Percentiles rank a stretch among this genome's conserved stretches.
phyloP scores from a whole-genome alignment of 2,329 filamentous ascomycete genomes.

The Juglanconis juglandina region DNA sequence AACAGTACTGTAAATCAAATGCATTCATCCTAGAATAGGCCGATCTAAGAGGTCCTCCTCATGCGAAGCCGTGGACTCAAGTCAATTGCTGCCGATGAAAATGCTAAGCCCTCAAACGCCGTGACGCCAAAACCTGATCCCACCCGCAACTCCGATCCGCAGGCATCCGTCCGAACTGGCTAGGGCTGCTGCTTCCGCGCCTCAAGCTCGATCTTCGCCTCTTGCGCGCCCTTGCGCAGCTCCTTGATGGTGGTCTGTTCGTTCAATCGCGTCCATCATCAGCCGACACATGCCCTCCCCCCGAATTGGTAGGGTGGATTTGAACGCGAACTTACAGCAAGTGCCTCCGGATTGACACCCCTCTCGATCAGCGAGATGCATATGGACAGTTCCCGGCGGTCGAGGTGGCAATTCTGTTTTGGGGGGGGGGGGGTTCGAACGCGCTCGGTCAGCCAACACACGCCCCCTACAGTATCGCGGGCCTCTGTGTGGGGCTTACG shows the following conservation, averaged over 20 bases:
- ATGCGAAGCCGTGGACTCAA: too few species aligned
- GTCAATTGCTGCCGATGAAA: too few species aligned
- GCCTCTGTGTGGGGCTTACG: constrained; percentile 47
- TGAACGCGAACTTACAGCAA: constrained; percentile 66
- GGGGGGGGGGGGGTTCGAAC: not conserved
- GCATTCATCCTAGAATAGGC: not conserved
- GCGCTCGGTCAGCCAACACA: not conserved
- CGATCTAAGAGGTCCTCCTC: not conserved
- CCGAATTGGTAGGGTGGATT: not conserved
- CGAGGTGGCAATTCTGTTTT: constrained; percentile 82
- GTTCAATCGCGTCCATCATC: not conserved
- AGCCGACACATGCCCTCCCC: not conserved
- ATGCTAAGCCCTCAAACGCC: not conserved
- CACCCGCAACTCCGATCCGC: not conserved
- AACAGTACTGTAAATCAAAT: not conserved
- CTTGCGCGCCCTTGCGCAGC: constrained; percentile 54
- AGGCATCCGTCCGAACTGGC: not conserved
- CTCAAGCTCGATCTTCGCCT: constrained; percentile 40
- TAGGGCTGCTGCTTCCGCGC: constrained; percentile 24
- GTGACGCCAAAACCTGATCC: not conserved
- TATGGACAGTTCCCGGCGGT: constrained; percentile 84
- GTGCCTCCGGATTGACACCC: constrained; percentile 89
- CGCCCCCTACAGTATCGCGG: not conserved
- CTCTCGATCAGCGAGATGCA: constrained; percentile 98
- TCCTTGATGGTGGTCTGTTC: constrained; percentile 57